Conservation (phyloP, 2,329 filamentous ascomycete species). For the Paradendryphiella salina region DNA sequence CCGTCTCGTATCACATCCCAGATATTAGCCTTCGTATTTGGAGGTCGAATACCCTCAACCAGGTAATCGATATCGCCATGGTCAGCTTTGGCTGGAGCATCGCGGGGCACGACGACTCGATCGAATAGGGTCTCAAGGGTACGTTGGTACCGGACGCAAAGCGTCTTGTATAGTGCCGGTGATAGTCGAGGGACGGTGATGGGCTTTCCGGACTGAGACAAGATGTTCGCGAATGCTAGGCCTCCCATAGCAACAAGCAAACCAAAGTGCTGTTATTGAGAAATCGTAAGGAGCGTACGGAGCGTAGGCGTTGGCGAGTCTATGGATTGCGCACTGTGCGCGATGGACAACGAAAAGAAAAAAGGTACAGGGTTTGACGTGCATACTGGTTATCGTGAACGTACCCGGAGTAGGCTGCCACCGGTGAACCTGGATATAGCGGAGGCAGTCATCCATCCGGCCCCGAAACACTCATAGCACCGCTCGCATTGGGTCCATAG, state of each 20-base stretch:
- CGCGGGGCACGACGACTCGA: conserved; percentile 63
- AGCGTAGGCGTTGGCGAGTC: too few relatives aligned
- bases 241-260: conserved; percentile 65
- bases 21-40: conserved; percentile 16
- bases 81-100: conserved; percentile 68
- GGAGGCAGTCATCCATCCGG: not conserved
- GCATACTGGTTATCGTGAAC: not conserved
- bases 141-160: conserved; percentile 54
- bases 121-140: conserved; percentile 58
- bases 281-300: too few relatives aligned
- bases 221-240: conserved; percentile 34
- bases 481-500: too few relatives aligned
- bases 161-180: conserved; percentile 57
- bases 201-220: conserved; percentile 46
- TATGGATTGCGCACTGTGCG: too few relatives aligned
- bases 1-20: conserved; percentile 44
- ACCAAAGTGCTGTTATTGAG: not conserved
- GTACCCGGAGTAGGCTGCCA: not conserved
- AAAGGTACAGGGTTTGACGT: too few relatives aligned
- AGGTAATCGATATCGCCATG: conserved; percentile 77
- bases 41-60: conserved; percentile 44
- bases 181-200: conserved; percentile 69
- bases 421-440: not conserved
- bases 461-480: not conserved
- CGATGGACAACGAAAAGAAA: too few relatives aligned